Evolutionary conservation across 306 rosid species (phyloP).

Genomic region (Castanea mollissima): DNA sequence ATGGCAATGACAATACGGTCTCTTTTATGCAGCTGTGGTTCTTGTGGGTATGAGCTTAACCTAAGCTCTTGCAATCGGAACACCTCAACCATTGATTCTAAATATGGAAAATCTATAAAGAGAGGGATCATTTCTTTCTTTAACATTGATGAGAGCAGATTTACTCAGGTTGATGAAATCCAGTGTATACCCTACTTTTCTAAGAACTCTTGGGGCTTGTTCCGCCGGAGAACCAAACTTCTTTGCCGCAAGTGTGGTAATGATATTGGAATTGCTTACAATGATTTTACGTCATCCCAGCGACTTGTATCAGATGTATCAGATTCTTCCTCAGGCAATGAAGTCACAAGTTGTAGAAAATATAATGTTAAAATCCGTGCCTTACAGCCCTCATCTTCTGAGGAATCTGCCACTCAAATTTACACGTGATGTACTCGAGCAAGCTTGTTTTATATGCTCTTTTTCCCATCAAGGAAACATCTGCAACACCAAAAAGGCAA

Average conservation of each 20-base stretch:
- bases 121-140: conserved; percentile 80
- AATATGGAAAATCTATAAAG: conserved; percentile 82
- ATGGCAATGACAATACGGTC: not conserved
- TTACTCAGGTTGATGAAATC: conserved; percentile 68
- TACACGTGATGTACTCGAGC: conserved; percentile 24
- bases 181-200: conserved; percentile 69
- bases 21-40: conserved; percentile 70
- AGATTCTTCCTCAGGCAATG: conserved; percentile 41
- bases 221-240: conserved; percentile 69
- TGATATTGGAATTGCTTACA: conserved; percentile 59
- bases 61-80: conserved; percentile 72
- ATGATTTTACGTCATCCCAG: conserved; percentile 35
- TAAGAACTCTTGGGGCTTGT: conserved; percentile 68
- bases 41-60: conserved; percentile 82
- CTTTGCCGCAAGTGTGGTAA: conserved; percentile 88
- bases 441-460: conserved; percentile 11
- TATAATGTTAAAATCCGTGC: conserved; percentile 73
- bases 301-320: conserved; percentile 41
- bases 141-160: conserved; percentile 74
- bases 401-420: conserved; percentile 35
- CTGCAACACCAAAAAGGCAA: not conserved
- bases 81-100: conserved; percentile 67
- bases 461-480: conserved; percentile 1
- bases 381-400: conserved; percentile 76
- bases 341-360: conserved; percentile 37